Percentiles rank a stretch among this genome's conserved stretches.
These are phyloP conservation scores for Euclidium syriacum DNA, from an alignment of 345 rosid genomes.

Conservation along the genomic window DNA sequence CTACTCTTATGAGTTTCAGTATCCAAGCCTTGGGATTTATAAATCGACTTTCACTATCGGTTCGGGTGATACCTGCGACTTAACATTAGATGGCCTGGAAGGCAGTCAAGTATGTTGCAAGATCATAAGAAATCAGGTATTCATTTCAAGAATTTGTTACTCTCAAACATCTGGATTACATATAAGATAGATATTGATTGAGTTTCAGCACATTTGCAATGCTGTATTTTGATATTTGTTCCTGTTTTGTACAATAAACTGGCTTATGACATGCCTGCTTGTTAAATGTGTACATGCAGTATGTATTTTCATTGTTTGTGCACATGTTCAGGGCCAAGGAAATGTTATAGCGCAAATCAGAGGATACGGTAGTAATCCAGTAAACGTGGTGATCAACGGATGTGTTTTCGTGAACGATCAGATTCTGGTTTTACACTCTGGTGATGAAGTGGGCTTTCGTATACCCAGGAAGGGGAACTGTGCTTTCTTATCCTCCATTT, in stretches of 20 bases:
- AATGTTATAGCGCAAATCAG: conserved; percentile 46
- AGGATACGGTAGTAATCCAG: too few relatives aligned
- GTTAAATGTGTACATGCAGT: conserved; percentile 46
- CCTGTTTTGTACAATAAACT: background rate
- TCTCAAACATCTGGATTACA: background rate
- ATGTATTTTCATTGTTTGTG: conserved; percentile 65
- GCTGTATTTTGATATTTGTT: background rate
- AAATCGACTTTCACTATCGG: conserved; percentile 47
- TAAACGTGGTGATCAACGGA: conserved; percentile 70
- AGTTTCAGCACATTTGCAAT: background rate
- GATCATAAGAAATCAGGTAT: conserved; percentile 66
- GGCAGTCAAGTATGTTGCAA: conserved; percentile 49
- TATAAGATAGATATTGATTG: background rate
- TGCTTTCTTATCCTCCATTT: conserved; percentile 74
- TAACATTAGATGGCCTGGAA: conserved; percentile 43
- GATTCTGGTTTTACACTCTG: conserved; percentile 50
- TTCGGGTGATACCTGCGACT: conserved; percentile 49
- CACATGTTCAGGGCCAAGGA: conserved; percentile 79
- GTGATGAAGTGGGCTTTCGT: conserved; percentile 81
- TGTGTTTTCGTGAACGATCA: conserved; percentile 38
- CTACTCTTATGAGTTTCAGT: conserved; percentile 42
- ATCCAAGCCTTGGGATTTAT: conserved; percentile 43
- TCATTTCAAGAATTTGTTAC: background rate
- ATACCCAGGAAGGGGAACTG: conserved; percentile 43
- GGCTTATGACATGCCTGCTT: background rate